These are phyloP conservation scores for Acanthamoeba healyi DNA, from an alignment of 208 protist genomes.

Conservation along the genomic window DNA sequence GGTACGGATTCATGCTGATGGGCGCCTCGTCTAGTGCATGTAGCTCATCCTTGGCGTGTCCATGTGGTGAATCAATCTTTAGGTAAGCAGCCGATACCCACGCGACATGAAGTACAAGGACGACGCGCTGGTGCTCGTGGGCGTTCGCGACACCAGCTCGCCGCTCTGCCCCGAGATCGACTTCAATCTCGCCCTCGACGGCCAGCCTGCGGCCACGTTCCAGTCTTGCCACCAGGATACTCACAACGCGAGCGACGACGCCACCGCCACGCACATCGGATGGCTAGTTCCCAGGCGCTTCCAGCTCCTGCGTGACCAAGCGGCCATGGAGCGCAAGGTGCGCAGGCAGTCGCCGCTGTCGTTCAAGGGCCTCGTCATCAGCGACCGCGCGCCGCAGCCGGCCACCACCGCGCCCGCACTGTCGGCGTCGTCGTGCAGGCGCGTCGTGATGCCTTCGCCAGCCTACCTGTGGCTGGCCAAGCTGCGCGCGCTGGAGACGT, in stretches of 20 bases:
- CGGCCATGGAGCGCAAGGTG: background rate
- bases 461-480: slow-evolving; percentile 43
- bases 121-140: slow-evolving; percentile 26
- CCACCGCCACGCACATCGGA: background rate
- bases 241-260: too few species aligned
- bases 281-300: background rate
- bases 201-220: background rate
- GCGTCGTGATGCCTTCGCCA: background rate
- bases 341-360: slow-evolving; percentile 18
- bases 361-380: slow-evolving; percentile 61
- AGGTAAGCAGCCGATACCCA: slow-evolving; percentile 12
- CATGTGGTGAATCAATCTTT: background rate
- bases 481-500: slow-evolving; percentile 31
- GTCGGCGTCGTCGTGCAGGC: background rate
- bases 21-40: too few species aligned
- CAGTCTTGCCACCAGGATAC: background rate
- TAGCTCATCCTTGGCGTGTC: too few species aligned
- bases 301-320: background rate
- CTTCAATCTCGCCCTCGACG: background rate
- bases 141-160: background rate
- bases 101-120: slow-evolving; percentile 29
- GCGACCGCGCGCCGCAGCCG: background rate
- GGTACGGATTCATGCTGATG: background rate
- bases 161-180: slow-evolving; percentile 7
- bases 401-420: background rate